Base-by-base conservation (phyloP, 768 basidiomycete genomes). In the Daedalea quercina region DNA sequence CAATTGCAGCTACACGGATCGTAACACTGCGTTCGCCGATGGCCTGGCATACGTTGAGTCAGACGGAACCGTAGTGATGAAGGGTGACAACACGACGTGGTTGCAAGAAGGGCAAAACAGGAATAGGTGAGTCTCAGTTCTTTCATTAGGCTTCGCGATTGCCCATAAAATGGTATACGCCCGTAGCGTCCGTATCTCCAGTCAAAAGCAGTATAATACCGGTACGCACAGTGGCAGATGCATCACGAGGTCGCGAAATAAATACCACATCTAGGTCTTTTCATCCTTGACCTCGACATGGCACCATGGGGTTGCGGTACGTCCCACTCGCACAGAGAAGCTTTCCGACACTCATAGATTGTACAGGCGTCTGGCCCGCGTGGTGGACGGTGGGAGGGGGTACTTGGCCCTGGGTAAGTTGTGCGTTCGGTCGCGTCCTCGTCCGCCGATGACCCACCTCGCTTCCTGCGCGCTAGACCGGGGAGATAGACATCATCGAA, bases 241-340 rank as follows among this genome's bases (percentile, higher is more conserved):
- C 31, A 42, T 17, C 20, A 7, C 20, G 28, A 9, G 22, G 26
- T 19, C n/a, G 4, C 9, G 9, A 49, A 13, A 54, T 1, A 25
- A 19, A 25, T 47, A 1, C 19, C 7, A 20, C 33, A 11, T n/a
- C 26, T 31, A 60, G 60, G 92, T 26, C 72, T 95, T 20, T 91
- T 94, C 63, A 78, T 95, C 54, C 73, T 94, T 23, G 92, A 95
- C 64, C 74, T 90, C 28, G 81, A 85, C 53, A 82, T 78, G 66
- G 90, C 91, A 44, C 92, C 92, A 0, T 90, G 85, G 81, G 93
- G 92, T 50, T 95, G 92, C 69, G 90, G 90, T 81, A 70, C 51
- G 78, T 69, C 46, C 23, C 28, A 50, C 37, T 48, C 35, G 19
- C 15, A 51, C 26, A 13, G 22, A 9, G 23, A 37, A 50, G 52